These are phyloP conservation scores for Aspergillus phoenicis DNA, from an alignment of 2,329 filamentous ascomycete species.

Conservation along the genomic window DNA sequence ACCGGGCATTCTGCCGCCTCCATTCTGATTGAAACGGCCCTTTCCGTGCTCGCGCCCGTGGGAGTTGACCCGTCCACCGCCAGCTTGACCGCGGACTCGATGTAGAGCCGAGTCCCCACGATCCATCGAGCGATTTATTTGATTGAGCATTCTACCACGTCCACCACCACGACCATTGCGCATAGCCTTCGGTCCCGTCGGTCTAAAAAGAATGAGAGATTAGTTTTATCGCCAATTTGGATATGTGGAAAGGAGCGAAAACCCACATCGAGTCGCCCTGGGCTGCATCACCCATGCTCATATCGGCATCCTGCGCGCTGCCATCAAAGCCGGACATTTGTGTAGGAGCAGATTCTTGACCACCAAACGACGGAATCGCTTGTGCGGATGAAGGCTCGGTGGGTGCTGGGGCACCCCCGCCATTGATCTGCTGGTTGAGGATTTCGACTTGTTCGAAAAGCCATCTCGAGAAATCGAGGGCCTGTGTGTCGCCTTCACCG, in stretches of 20 bases:
- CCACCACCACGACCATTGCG: slow-evolving; percentile 69
- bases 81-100: slow-evolving; percentile 69
- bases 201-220: slow-evolving; percentile 57
- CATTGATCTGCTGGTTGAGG: slow-evolving; percentile 66
- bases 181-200: slow-evolving; percentile 94
- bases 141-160: slow-evolving; percentile 80
- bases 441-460: slow-evolving; percentile 82
- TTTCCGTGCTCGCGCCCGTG: slow-evolving; percentile 71
- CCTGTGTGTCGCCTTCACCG: slow-evolving; percentile 77
- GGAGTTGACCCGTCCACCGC: slow-evolving; percentile 78
- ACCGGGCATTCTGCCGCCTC: slow-evolving; percentile 46
- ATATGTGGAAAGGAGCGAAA: background rate
- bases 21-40: slow-evolving; percentile 59
- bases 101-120: slow-evolving; percentile 78
- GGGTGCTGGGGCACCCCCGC: slow-evolving; percentile 40
- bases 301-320: slow-evolving; percentile 68
- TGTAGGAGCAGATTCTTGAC: slow-evolving; percentile 35
- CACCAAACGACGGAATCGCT: slow-evolving; percentile 39
- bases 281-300: slow-evolving; percentile 70
- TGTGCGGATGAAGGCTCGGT: slow-evolving; percentile 25
- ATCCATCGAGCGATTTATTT: slow-evolving; percentile 81
- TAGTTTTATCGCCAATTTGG: slow-evolving; percentile 36
- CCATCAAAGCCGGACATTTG: slow-evolving; percentile 18
- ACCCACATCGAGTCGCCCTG: slow-evolving; percentile 45
- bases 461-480: slow-evolving; percentile 84